Evolutionary conservation across 345 rosid species (phyloP).

Genomic region (Conringia planisiliqua): DNA sequence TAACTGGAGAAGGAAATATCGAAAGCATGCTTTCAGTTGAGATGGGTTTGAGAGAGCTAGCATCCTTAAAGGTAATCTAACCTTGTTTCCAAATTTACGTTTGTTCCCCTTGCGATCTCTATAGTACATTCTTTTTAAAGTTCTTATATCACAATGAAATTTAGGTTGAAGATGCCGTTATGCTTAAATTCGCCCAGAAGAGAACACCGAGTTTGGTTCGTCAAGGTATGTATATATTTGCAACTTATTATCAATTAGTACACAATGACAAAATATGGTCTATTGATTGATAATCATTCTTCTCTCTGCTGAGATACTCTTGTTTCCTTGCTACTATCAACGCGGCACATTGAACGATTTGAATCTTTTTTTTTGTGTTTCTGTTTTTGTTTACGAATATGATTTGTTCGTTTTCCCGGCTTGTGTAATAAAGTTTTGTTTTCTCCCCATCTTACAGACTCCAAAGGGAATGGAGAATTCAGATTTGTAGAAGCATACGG

Average conservation of each 20-base stretch:
- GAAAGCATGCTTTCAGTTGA: conserved; percentile 98
- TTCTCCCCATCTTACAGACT: conserved; percentile 46
- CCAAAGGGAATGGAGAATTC: conserved; percentile 55
- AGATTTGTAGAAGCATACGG: conserved; percentile 76
- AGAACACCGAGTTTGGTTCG: conserved; percentile 57
- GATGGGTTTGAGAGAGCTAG: conserved; percentile 93
- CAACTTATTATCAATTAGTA: not conserved
- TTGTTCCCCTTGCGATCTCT: not conserved
- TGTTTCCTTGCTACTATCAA: not conserved
- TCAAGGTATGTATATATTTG: conserved; percentile 39
- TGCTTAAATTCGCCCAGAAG: conserved; percentile 59
- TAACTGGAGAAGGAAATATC: conserved; percentile 96
- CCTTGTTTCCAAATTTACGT: not conserved
- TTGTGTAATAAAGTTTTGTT: not conserved
- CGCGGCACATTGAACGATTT: not conserved
- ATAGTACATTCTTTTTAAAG: not conserved
- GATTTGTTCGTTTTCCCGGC: not conserved
- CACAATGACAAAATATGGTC: not conserved
- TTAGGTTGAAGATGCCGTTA: conserved; percentile 91
- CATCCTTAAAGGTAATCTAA: conserved; percentile 74
- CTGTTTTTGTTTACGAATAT: not conserved
- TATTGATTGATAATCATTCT: not conserved
- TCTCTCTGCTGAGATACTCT: not conserved
- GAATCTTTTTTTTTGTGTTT: not conserved
- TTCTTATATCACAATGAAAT: not conserved